A percentile compares a stretch with the other conserved stretches of the same genome.
phyloP scores from a whole-genome alignment of 768 basidiomycete genomes.

The Phlebiopsis flavidoalba region DNA sequence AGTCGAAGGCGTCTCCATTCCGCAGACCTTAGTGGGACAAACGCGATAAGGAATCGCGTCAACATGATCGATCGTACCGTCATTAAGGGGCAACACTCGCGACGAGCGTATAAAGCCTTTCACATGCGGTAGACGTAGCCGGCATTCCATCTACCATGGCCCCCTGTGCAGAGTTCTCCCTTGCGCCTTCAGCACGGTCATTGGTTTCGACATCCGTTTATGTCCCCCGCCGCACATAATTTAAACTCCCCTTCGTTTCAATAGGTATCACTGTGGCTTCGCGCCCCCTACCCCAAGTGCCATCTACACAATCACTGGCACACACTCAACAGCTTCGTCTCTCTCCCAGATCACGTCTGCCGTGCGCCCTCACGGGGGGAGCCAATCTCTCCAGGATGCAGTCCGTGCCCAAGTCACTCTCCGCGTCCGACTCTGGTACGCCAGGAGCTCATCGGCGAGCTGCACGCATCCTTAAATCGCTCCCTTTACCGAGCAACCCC shows the following conservation, averaged over 20 bases:
- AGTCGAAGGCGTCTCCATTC: too few species aligned
- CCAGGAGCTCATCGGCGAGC: slow-evolving; percentile 46
- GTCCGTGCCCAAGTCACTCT: slow-evolving; percentile 39
- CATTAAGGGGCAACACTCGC: background rate
- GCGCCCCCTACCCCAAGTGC: slow-evolving; percentile 60
- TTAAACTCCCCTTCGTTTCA: background rate
- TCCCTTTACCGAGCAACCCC: slow-evolving; percentile 52
- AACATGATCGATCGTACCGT: background rate
- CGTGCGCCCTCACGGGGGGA: slow-evolving; percentile 42
- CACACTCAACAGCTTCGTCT: slow-evolving; percentile 22
- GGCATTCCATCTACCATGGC: slow-evolving; percentile 33
- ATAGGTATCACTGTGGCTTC: slow-evolving; percentile 73
- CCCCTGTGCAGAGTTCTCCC: slow-evolving; percentile 45
- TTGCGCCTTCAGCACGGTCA: slow-evolving; percentile 62
- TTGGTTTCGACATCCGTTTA: background rate
- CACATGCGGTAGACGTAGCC: background rate
- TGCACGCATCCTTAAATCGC: slow-evolving; percentile 53
- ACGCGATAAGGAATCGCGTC: too few species aligned
- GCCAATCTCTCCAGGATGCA: slow-evolving; percentile 35
- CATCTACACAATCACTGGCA: slow-evolving; percentile 46
- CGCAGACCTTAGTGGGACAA: too few species aligned
- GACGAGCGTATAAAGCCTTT: background rate
- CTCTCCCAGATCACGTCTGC: slow-evolving; percentile 42
- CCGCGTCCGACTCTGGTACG: slow-evolving; percentile 27
- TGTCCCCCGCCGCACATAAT: background rate